Base-by-base conservation (phyloP, 1,284 basidiomycete genomes). In the Ganoderma leucocontextum region DNA sequence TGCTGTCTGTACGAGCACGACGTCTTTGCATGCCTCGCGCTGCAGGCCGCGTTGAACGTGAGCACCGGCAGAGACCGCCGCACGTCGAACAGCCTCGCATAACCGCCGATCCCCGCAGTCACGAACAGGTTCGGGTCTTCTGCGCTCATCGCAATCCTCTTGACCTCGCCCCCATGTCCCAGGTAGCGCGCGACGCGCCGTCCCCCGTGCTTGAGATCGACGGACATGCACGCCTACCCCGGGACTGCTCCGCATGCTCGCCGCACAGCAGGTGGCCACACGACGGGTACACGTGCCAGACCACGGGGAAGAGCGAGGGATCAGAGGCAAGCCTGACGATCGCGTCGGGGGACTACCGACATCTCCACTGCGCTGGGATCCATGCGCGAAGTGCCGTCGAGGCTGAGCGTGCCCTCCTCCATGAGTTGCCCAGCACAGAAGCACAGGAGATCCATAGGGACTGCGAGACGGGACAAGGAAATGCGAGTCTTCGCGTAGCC, bases 11-110 rank as follows among this genome's bases (percentile, higher is more conserved):
- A 75, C 68, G 35, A 76, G 66, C n/a, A 76, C 62, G 33, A 72
- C 75, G 36, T 73, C 67, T 13, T 65, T 35, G 59, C 74, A 76
- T 0, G 58, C 57, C 15, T 68, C 74, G 35, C 39, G 29, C 47
- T 66, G 67, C n/a, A 67, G 53, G 49, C n/a, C 72, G 68, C 67
- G 60, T 79, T 72, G 58, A 78, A 70, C 10, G 77, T 77, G 25
- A 78, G 59, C 17, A 74, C 29, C 60, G 79, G 67, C 0, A 77
- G 67, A 2, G 77, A 73, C 15, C 72, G 69, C n/a, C 83, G 79
- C 15, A 79, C 70, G 67, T 84, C 83, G 65, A 78, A 84, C 36
- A 85, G 67, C n/a, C 83, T 73, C 17, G 78, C 81, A 61, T 75
- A 77, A 1, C 83, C 82, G 67, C 84, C 84, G 59, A 63, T 68